These are phyloP conservation scores for Crithidia brevicula DNA, from an alignment of 208 protist species.

Conservation along the genomic window DNA sequence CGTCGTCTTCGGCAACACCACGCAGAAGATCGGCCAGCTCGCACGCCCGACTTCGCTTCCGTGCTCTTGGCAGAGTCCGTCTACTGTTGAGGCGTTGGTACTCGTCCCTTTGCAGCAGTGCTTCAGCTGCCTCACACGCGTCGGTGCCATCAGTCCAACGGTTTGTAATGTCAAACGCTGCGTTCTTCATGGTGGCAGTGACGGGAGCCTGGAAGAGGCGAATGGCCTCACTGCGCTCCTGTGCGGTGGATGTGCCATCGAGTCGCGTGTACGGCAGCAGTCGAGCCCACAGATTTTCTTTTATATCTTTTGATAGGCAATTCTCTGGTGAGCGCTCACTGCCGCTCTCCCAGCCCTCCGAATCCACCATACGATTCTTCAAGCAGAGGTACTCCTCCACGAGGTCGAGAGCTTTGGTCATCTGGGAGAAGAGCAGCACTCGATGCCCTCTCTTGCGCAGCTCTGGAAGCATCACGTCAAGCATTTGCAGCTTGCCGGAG, in stretches of 20 bases:
- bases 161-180: no score
- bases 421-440: slow-evolving; percentile 97
- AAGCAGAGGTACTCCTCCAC: slow-evolving; percentile 90
- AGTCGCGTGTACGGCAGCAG: slow-evolving; percentile 81
- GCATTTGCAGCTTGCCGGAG: slow-evolving; percentile 89
- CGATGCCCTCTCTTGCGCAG: slow-evolving; percentile 88
- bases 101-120: no score
- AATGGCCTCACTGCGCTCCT: slow-evolving; percentile 61
- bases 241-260: slow-evolving; percentile 79
- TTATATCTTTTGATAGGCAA: no score
- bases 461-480: slow-evolving; percentile 91
- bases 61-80: not conserved
- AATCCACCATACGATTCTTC: slow-evolving; percentile 7
- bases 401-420: slow-evolving; percentile 94
- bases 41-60: not conserved
- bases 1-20: slow-evolving; percentile 4
- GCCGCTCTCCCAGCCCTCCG: not conserved
- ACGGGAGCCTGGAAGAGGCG: slow-evolving; percentile 76
- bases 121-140: no score
- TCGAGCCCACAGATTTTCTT: not conserved
- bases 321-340: no score
- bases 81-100: not conserved
- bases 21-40: not conserved
- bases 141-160: no score
- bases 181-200: no score